A percentile compares a stretch with the other conserved stretches of the same genome.
phyloP scores from a whole-genome alignment of 495 filamentous ascomycete species.

The Gamarada debralockiae region DNA sequence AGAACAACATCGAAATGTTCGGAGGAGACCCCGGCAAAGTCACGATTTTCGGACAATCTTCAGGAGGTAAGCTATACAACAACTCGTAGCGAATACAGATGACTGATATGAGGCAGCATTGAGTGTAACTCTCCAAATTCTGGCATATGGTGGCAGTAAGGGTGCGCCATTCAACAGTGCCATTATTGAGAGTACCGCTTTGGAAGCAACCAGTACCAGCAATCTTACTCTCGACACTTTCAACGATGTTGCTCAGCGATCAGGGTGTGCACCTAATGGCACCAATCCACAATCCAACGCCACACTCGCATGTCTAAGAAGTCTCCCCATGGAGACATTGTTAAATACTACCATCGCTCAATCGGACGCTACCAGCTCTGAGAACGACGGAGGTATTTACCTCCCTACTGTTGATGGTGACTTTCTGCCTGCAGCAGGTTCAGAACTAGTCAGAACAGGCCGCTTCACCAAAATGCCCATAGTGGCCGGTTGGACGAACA shows the following conservation, averaged over 20 bases:
- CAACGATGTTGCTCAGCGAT: conserved; percentile 51
- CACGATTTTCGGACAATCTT: conserved; percentile 50
- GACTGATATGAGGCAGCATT: conserved; percentile 24
- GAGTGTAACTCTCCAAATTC: conserved; percentile 60
- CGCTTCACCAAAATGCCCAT: conserved; percentile 51
- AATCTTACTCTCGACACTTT: conserved; percentile 59
- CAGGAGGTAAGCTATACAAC: conserved; percentile 62
- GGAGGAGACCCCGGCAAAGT: conserved; percentile 51
- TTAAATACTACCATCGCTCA: conserved; percentile 59
- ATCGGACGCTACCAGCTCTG: conserved; percentile 51
- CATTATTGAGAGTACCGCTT: conserved; percentile 28
- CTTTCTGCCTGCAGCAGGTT: conserved; percentile 46
- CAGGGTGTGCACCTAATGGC: conserved; percentile 51
- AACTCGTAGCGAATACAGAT: neutral
- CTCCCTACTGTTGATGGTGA: conserved; percentile 53
- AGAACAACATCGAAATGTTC: conserved; percentile 64
- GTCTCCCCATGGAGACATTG: conserved; percentile 53
- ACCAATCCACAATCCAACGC: conserved; percentile 35
- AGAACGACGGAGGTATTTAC: conserved; percentile 55
- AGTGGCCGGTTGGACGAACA: conserved; percentile 54
- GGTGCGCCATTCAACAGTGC: conserved; percentile 26
- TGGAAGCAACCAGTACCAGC: conserved; percentile 48
- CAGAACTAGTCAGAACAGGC: conserved; percentile 36
- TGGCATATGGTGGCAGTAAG: conserved; percentile 54
- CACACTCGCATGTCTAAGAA: conserved; percentile 59